Evolutionary conservation across 2,329 filamentous ascomycete species (phyloP).

Genomic region (Nigrograna mackinnonii): DNA sequence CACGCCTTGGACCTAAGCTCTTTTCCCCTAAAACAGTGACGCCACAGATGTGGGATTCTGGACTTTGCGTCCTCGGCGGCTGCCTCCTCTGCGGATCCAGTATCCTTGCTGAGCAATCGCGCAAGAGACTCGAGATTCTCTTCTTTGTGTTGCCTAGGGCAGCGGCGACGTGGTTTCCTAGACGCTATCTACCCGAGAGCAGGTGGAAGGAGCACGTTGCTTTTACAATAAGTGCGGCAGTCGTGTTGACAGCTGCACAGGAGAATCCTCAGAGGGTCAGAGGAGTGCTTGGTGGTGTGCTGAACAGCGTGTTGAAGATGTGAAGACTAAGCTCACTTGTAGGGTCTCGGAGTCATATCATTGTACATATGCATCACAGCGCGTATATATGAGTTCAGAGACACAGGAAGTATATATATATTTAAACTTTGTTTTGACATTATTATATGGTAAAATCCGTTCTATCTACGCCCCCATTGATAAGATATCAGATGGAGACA

Average conservation of each 20-base stretch:
- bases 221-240: conserved; percentile 33
- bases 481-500: no score
- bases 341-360: no score
- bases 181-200: conserved; percentile 58
- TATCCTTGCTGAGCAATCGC: conserved; percentile 70
- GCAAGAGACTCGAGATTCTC: conserved; percentile 72
- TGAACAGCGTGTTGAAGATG: no score
- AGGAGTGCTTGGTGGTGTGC: conserved; percentile 31
- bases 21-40: conserved; percentile 59
- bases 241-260: conserved; percentile 33
- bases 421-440: no score
- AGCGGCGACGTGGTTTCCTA: conserved; percentile 72
- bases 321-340: no score
- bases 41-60: conserved; percentile 61
- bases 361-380: no score
- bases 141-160: conserved; percentile 82
- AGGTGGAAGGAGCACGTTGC: conserved; percentile 34
- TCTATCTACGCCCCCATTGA: no score
- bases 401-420: no score
- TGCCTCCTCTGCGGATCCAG: conserved; percentile 82
- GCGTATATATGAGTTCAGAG: no score
- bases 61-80: conserved; percentile 71
- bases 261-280: conserved; percentile 26
- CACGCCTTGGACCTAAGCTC: conserved; percentile 70
- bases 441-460: no score